Percentiles rank a stretch among this genome's conserved stretches.
These are phyloP conservation scores for Salix exigua DNA, from an alignment of 345 rosid genomes.

Conservation along the genomic window DNA sequence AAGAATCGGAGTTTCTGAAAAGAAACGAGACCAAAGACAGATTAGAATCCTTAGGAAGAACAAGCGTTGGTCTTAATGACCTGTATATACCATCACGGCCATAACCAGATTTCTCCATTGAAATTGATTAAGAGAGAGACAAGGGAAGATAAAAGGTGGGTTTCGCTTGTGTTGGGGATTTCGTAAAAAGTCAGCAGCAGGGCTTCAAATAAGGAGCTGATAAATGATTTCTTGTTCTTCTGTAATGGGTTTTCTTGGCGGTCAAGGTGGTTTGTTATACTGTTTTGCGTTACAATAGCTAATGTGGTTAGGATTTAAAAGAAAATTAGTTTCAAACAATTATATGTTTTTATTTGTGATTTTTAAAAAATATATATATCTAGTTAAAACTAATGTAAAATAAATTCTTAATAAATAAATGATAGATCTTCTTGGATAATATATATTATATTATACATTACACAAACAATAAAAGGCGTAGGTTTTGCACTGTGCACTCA, in stretches of 20 bases:
- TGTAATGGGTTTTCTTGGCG: neutral
- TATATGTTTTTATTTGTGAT: too few relatives aligned
- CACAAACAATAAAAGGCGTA: too few relatives aligned
- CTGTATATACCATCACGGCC: slow-evolving; percentile 75
- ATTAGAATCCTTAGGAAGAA: slow-evolving; percentile 61
- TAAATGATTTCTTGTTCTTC: neutral
- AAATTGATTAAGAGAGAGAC: neutral
- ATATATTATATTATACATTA: too few relatives aligned
- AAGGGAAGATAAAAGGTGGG: neutral
- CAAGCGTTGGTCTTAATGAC: slow-evolving; percentile 53
- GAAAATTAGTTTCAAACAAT: too few relatives aligned
- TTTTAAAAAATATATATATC: too few relatives aligned
- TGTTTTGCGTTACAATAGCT: too few relatives aligned
- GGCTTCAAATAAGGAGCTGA: neutral
- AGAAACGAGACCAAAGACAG: slow-evolving; percentile 55
- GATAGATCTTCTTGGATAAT: too few relatives aligned
- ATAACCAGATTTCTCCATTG: slow-evolving; percentile 78
- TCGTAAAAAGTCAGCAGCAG: neutral
- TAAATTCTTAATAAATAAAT: too few relatives aligned
- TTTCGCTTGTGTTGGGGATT: neutral
- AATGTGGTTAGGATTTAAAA: too few relatives aligned
- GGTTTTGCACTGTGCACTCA: too few relatives aligned
- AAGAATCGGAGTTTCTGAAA: slow-evolving; percentile 52
- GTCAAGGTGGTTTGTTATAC: neutral
- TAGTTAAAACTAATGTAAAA: too few relatives aligned